Conservation (phyloP, 164 flowering plant species). For the Cinnamomum chago region DNA sequence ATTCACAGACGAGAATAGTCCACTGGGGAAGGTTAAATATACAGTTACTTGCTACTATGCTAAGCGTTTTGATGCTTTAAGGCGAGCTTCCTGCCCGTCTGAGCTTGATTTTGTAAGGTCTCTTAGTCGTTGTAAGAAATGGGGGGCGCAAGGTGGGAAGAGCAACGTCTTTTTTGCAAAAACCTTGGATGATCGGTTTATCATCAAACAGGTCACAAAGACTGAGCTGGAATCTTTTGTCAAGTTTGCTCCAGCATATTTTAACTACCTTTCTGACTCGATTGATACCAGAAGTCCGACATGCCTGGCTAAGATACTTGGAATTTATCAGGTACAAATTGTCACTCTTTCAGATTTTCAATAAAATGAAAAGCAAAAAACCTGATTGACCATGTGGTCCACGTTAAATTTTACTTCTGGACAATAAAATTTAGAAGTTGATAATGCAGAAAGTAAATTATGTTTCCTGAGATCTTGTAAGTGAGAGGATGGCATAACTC, state of each 20-base stretch:
- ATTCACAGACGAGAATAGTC: slow-evolving; percentile 45
- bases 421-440: background rate
- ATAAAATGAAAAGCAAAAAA: no score
- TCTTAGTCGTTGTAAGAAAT: slow-evolving; percentile 90
- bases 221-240: slow-evolving; percentile 93
- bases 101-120: slow-evolving; percentile 85
- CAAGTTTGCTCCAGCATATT: slow-evolving; percentile 86
- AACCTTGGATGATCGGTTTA: slow-evolving; percentile 91
- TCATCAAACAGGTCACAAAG: slow-evolving; percentile 92
- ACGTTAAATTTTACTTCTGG: background rate
- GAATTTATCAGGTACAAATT: slow-evolving; percentile 82
- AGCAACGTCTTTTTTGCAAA: slow-evolving; percentile 97
- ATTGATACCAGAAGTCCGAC: slow-evolving; percentile 74
- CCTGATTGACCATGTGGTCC: background rate
- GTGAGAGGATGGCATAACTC: background rate
- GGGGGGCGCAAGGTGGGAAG: slow-evolving; percentile 99
- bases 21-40: slow-evolving; percentile 75
- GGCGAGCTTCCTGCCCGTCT: slow-evolving; percentile 77
- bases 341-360: background rate
- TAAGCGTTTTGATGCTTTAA: slow-evolving; percentile 76
- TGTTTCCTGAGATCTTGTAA: background rate
- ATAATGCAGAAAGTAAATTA: no score
- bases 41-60: slow-evolving; percentile 86
- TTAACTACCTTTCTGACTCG: slow-evolving; percentile 86
- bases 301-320: slow-evolving; percentile 89